Conservation (phyloP, 2,329 filamentous ascomycete genomes). For the Claviceps sp. region DNA sequence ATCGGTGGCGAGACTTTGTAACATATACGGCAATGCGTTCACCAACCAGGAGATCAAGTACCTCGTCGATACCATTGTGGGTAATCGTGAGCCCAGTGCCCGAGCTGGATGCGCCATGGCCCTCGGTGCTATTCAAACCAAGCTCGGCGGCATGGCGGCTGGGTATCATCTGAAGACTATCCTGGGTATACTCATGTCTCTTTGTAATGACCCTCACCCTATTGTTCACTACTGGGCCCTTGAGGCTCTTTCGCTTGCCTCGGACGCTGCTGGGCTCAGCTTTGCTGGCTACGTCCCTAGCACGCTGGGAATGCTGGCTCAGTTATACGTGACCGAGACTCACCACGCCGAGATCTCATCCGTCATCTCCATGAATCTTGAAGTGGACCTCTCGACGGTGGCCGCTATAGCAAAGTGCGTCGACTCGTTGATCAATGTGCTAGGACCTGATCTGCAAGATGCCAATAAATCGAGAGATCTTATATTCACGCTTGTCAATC, state of each 20-base stretch:
- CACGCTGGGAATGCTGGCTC: slow-evolving; percentile 84
- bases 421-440: slow-evolving; percentile 90
- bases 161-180: slow-evolving; percentile 95
- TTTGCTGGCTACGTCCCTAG: slow-evolving; percentile 86
- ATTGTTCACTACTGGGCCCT: slow-evolving; percentile 94
- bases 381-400: slow-evolving; percentile 70
- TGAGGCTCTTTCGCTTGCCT: slow-evolving; percentile 72
- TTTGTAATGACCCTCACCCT: slow-evolving; percentile 90
- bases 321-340: slow-evolving; percentile 81
- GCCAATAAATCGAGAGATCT: slow-evolving; percentile 83
- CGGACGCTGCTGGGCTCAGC: slow-evolving; percentile 82
- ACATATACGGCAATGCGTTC: slow-evolving; percentile 68
- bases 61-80: slow-evolving; percentile 85
- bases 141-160: slow-evolving; percentile 94
- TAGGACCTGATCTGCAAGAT: slow-evolving; percentile 90
- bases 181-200: slow-evolving; percentile 92
- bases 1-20: slow-evolving; percentile 76
- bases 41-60: slow-evolving; percentile 85
- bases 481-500: slow-evolving; percentile 71
- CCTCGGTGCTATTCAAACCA: slow-evolving; percentile 82
- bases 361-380: slow-evolving; percentile 76
- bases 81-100: slow-evolving; percentile 84
- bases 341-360: slow-evolving; percentile 77
- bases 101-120: slow-evolving; percentile 91
- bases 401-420: slow-evolving; percentile 78